Evolutionary conservation across 2,329 filamentous ascomycete species (phyloP).

Genomic region (Fusarium domesticum): DNA sequence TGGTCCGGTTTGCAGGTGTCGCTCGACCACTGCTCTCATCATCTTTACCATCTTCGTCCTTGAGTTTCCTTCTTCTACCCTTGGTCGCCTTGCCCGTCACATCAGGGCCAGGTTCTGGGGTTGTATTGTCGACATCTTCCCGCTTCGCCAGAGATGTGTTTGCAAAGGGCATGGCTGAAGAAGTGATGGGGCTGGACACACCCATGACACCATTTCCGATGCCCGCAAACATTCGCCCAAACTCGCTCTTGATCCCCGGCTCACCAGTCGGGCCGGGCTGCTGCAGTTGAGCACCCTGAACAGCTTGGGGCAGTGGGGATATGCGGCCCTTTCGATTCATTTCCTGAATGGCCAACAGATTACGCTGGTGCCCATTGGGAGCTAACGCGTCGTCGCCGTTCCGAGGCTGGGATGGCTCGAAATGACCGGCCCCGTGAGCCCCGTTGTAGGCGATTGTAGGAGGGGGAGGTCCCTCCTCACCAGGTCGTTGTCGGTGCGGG

Average conservation of each 20-base stretch:
- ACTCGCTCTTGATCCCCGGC: conserved; percentile 89
- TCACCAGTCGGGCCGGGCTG: conserved; percentile 75
- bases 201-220: conserved; percentile 63
- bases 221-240: conserved; percentile 93
- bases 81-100: conserved; percentile 42
- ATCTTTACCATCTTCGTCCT: conserved; percentile 68
- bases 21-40: conserved; percentile 63
- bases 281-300: conserved; percentile 85
- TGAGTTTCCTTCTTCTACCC: conserved; percentile 65
- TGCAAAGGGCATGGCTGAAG: conserved; percentile 45
- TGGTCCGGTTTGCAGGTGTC: conserved; percentile 58
- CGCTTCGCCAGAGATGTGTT: conserved; percentile 46
- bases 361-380: conserved; percentile 54
- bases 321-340: conserved; percentile 78
- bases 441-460: conserved; percentile 50
- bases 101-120: conserved; percentile 46
- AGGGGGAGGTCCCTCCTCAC: conserved; percentile 49
- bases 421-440: conserved; percentile 40
- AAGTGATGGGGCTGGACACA: conserved; percentile 50
- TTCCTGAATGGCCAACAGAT: conserved; percentile 74
- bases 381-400: conserved; percentile 53
- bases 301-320: conserved; percentile 87
- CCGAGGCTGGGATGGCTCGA: conserved; percentile 38
- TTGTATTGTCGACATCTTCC: conserved; percentile 48
- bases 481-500: conserved; percentile 40